Base-by-base conservation (phyloP, 148 eudicot genomes). In the Dianthus caryophyllus region DNA sequence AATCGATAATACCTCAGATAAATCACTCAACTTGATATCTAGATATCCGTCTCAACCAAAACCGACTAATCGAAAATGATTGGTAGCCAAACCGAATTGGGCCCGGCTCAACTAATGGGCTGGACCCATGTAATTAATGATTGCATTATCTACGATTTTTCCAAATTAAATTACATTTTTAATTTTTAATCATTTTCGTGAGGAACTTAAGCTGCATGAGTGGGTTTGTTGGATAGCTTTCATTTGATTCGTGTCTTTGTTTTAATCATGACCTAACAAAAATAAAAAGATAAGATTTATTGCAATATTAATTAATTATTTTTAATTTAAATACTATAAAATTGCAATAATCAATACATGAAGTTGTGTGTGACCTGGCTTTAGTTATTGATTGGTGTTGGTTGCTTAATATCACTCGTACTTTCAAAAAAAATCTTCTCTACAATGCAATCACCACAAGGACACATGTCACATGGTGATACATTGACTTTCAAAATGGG, bases 181-280 rank as follows among this genome's bases (percentile, higher is more conserved):
- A 2, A 33, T 41, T 41, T 5, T 6, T 41, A 9, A 41, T 41
- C 1, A 41, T 41, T 41, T 41, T 41, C 20, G 20, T 48, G 0
- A 11, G 60, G 10, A 27, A 55, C 15, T 16, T 27, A 16, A 25
- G 38, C 13, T 30, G 62, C 38, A 58, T 58, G 22, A 58, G 41
- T 58, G 62, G 62, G 29, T 31, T 58, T 58, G 62, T 17, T 58
- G 33, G 51, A 16, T 22, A 26, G 21, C 20, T 63, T 63, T 63
- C 47, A 63, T 39, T 63, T 63, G 52, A 63, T 63, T 43, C 52
- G 52, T 46, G n/a, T n/a, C n/a, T n/a, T n/a, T n/a, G n/a, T 63
- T 63, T 9, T 12, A 41, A 26, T 63, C 66, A 44, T 63, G 33
- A 63, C 66, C 51, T 43, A 63, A 63, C 66, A 13, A 66, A 48